Evolutionary conservation across 176 grass and related monocot genomes (phyloP).

Genomic region (Oryza glaberrima): DNA sequence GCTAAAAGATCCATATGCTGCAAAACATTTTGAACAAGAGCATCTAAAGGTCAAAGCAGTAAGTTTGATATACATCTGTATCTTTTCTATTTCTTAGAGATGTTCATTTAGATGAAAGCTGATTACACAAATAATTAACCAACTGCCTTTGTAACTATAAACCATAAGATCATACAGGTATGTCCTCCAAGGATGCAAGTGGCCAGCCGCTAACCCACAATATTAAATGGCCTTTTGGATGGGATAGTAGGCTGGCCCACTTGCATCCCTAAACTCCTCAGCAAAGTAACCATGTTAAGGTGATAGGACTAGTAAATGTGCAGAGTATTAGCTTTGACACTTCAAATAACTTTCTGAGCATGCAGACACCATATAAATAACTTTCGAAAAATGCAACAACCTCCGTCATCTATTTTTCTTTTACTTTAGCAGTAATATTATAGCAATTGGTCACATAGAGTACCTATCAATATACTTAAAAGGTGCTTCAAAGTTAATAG

Average conservation of each 20-base stretch:
- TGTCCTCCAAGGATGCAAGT: background rate
- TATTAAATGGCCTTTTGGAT: background rate
- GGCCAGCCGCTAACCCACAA: background rate
- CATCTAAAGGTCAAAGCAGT: background rate
- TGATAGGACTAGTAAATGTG: constrained; percentile 2
- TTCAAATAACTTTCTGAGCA: background rate
- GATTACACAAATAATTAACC: background rate
- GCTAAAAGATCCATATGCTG: constrained; percentile 97
- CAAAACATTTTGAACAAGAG: constrained; percentile 26
- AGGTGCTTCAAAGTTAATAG: background rate
- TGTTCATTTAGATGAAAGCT: background rate
- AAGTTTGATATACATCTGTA: background rate
- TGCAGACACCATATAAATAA: background rate
- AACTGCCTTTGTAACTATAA: constrained; percentile 1
- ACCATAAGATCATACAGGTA: background rate
- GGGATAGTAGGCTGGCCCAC: background rate
- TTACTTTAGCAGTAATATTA: background rate
- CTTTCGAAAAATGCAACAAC: background rate
- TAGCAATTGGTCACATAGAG: background rate
- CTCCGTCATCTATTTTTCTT: background rate
- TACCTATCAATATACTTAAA: constrained; percentile 18
- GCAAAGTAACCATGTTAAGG: background rate
- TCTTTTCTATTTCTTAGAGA: background rate
- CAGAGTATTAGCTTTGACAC: background rate
- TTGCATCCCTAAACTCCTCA: background rate